Conservation (phyloP, 345 rosid genomes). For the Corchorus olitorius region DNA sequence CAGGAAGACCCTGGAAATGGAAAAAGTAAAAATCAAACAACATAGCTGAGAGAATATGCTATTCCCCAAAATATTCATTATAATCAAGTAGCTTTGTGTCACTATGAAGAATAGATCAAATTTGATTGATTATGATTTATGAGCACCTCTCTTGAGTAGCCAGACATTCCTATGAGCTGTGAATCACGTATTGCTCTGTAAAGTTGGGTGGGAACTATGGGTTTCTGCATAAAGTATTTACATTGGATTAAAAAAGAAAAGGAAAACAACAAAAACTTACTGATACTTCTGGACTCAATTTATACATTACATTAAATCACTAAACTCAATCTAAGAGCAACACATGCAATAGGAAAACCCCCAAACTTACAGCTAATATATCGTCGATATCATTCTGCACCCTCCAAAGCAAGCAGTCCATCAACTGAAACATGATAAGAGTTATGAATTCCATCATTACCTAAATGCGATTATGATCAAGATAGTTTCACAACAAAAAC, state of each 20-base stretch:
- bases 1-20: slow-evolving; percentile 78
- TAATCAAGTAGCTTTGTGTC: not conserved
- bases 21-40: slow-evolving; percentile 12
- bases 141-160: slow-evolving; percentile 88
- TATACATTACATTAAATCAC: not conserved
- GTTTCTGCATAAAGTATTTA: slow-evolving; percentile 56
- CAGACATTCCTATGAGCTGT: slow-evolving; percentile 92
- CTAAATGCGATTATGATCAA: slow-evolving; percentile 6
- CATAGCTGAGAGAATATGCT: slow-evolving; percentile 1
- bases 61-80: slow-evolving; percentile 2
- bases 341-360: not conserved
- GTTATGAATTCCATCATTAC: not conserved
- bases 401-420: slow-evolving; percentile 91
- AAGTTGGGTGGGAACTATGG: slow-evolving; percentile 74
- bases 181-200: slow-evolving; percentile 82
- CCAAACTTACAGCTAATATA: slow-evolving; percentile 67
- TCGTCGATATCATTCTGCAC: slow-evolving; percentile 77
- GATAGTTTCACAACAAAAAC: not conserved
- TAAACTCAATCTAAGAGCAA: not conserved
- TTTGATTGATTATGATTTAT: not conserved
- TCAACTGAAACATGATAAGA: slow-evolving; percentile 50
- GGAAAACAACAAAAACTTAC: not conserved
- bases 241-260: not conserved
- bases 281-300: not conserved
- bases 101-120: not conserved